These are phyloP conservation scores for Suillus alpinus DNA, from an alignment of 768 basidiomycete genomes.

Conservation along the genomic window DNA sequence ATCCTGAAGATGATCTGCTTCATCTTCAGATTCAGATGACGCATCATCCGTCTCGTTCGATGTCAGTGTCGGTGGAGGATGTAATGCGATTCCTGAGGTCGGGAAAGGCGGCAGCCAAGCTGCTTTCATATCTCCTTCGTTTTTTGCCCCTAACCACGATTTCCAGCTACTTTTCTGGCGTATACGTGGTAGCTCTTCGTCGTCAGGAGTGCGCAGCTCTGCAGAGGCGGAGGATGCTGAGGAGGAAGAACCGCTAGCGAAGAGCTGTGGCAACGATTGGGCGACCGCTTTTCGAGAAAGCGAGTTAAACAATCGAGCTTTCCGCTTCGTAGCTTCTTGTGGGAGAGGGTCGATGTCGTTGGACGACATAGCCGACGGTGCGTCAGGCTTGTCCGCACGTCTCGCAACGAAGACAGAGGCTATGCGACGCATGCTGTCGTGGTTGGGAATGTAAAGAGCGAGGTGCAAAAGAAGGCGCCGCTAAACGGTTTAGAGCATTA, in stretches of 20 bases:
- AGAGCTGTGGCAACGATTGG: constrained; percentile 20
- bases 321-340: constrained; percentile 20
- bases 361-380: constrained; percentile 12
- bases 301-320: constrained; percentile 21
- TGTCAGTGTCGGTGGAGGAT: constrained; percentile 17
- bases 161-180: constrained; percentile 51
- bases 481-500: constrained; percentile 29
- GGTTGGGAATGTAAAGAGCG: constrained; percentile 24
- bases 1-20: constrained; percentile 22
- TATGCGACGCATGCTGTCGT: constrained; percentile 57
- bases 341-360: constrained; percentile 12
- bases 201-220: constrained; percentile 57
- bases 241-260: constrained; percentile 46
- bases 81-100: constrained; percentile 19
- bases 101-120: constrained; percentile 30
- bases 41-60: constrained; percentile 30
- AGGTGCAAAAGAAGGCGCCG: constrained; percentile 8
- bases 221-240: constrained; percentile 59
- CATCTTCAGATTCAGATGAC: constrained; percentile 39
- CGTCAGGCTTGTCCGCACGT: constrained; percentile 27
- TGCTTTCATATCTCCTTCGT: constrained; percentile 27
- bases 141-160: constrained; percentile 50
- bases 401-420: constrained; percentile 53
- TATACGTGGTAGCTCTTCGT: constrained; percentile 40
- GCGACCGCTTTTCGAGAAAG: constrained; percentile 27